Base-by-base conservation (phyloP, 2,329 filamentous ascomycete species). In the Botrytis hyacinthi region DNA sequence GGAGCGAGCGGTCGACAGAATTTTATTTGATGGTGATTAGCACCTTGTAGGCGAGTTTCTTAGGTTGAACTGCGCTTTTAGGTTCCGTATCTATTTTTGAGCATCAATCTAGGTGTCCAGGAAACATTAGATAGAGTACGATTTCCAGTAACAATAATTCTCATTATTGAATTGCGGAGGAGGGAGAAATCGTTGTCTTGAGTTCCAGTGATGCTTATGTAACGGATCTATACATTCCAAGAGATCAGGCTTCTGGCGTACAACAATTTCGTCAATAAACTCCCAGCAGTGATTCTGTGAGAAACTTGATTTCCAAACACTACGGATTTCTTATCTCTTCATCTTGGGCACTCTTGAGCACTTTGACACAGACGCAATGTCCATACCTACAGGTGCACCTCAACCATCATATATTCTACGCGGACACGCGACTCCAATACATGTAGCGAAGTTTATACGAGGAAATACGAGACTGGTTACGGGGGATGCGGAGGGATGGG, bases 401-500 rank as follows among this genome's bases (percentile, higher is more conserved):
- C 79, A 80, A 69, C 80, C 80, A 54, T 74, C 79, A 14, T 81
- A 92, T 81, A 90, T 98, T 74, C 88, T 99, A 54, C 92, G 96
- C 76, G 96, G 96, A 70, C 96, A 98, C 84, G 87, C 89, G 72
- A 87, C 92, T 0, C 90, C 94, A 76, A 90, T 98, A 66, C 94
- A 98, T 80, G 88, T 90, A 32, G 86, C 95, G 6, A 84, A 87
- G 70, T 95, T 98, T 80, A 85, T 93, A 77, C 87, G 89, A 71
- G 82, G 84, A 59, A 97, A 98, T 81, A 86, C 89, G 73, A 91
- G 93, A 48, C 89, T 99, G 9, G 85, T 93, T 20, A 96, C 94
- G 0, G 95, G 93, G 51, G 96, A 99, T 83, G 93, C 94, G 14
- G 93, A 97, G 60, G 96, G 96, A 74, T 98, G 92, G 87, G 86